Evolutionary conservation across 306 rosid species (phyloP).

Genomic region (Pueraria montana): DNA sequence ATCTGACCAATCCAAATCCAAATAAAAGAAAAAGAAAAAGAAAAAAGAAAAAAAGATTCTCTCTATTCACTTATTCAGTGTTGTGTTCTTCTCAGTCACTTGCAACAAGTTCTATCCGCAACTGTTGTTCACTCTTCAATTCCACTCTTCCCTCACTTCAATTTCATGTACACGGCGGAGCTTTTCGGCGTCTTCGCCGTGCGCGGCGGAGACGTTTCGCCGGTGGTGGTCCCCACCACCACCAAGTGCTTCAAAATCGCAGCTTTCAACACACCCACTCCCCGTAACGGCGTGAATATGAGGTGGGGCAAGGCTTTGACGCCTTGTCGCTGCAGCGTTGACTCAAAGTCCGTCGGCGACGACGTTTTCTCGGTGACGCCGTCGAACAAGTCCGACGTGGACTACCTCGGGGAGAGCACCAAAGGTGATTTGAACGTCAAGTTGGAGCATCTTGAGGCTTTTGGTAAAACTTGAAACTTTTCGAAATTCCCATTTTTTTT

Average conservation of each 20-base stretch:
- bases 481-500: not conserved
- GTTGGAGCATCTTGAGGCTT: constrained; percentile 74
- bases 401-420: constrained; percentile 93
- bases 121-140: not conserved
- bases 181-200: constrained; percentile 45
- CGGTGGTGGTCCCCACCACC: constrained; percentile 38
- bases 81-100: not conserved
- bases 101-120: not conserved
- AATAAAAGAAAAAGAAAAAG: not conserved
- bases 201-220: constrained; percentile 44
- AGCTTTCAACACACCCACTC: constrained; percentile 30
- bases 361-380: constrained; percentile 79
- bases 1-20: not conserved
- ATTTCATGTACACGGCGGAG: constrained; percentile 56
- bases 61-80: not conserved
- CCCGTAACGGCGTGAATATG: not conserved
- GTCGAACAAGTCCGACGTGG: constrained; percentile 74
- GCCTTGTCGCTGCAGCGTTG: constrained; percentile 49
- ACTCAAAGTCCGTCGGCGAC: constrained; percentile 58
- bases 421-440: constrained; percentile 95
- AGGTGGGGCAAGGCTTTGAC: constrained; percentile 28
- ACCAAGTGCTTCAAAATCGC: constrained; percentile 39
- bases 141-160: not conserved
- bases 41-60: not conserved
- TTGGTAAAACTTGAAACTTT: constrained; percentile 60